phyloP scores from a whole-genome alignment of 768 basidiomycete species.

The Daedalea quercina region DNA sequence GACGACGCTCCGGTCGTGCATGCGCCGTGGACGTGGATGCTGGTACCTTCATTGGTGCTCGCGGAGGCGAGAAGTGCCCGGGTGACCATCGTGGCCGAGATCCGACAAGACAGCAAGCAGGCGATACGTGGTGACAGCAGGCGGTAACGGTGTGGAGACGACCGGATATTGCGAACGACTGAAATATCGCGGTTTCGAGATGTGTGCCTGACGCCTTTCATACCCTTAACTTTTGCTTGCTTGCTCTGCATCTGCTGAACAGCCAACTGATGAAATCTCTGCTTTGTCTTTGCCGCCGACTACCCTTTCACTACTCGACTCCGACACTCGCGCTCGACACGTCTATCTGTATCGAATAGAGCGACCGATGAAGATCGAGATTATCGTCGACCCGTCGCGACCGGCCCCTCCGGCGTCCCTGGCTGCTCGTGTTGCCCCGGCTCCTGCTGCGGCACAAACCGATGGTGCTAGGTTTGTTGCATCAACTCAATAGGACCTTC shows the following conservation, averaged over 20 bases:
- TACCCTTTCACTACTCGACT: constrained; percentile 23
- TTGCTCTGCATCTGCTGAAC: constrained; percentile 25
- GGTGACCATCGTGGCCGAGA: background rate
- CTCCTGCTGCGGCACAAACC: constrained; percentile 31
- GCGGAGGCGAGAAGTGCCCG: background rate
- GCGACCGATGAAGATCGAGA: constrained; percentile 98
- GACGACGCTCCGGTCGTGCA: background rate
- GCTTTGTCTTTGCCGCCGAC: constrained; percentile 32
- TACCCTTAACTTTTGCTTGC: constrained; percentile 20
- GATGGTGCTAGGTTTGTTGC: constrained; percentile 31
- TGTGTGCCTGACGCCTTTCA: background rate
- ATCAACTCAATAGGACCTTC: constrained; percentile 17
- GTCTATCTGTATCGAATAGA: constrained; percentile 42
- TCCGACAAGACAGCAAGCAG: background rate
- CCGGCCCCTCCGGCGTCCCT: constrained; percentile 58
- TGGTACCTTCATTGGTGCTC: background rate
- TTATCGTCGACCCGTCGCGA: constrained; percentile 81
- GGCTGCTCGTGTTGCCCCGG: constrained; percentile 80
- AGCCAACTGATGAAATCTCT: constrained; percentile 28
- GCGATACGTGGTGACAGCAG: no score
- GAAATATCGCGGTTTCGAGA: background rate
- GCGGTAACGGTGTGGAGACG: background rate
- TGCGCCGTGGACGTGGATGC: background rate
- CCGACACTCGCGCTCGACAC: constrained; percentile 27
- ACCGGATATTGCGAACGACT: background rate